Evolutionary conservation across 257 asterid species (phyloP).

Genomic region (Solanum corneliomulleri): DNA sequence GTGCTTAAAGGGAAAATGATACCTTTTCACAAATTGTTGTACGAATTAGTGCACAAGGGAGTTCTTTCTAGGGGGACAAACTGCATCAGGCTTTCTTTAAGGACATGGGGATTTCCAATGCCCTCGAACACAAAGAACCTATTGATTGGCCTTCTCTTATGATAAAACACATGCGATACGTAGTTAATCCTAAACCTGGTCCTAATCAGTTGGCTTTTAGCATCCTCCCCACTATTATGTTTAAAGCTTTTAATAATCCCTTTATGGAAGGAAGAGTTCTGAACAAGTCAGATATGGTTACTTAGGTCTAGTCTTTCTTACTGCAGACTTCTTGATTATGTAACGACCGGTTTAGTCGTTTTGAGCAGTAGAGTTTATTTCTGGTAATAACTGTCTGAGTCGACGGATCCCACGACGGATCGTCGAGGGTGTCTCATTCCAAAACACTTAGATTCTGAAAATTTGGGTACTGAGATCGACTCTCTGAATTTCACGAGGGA

Average conservation of each 20-base stretch:
- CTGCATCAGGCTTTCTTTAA: background rate
- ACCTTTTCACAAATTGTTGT: background rate
- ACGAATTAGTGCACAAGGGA: background rate
- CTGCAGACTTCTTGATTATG: background rate
- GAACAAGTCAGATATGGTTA: background rate
- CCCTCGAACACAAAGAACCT: background rate
- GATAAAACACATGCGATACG: background rate
- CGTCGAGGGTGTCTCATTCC: too few species aligned
- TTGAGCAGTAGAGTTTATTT: too few species aligned
- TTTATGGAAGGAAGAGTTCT: background rate
- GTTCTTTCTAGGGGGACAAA: background rate
- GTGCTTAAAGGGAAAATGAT: background rate
- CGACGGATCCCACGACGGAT: too few species aligned
- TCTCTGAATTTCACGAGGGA: too few species aligned
- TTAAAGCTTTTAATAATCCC: background rate
- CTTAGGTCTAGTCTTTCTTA: background rate
- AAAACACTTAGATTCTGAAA: too few species aligned
- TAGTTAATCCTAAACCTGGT: background rate
- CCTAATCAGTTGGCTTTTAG: background rate
- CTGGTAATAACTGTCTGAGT: too few species aligned
- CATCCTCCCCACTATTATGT: background rate
- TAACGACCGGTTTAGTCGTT: too few species aligned
- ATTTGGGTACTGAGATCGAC: too few species aligned
- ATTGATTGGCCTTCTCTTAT: background rate
- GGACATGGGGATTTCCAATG: background rate